These are phyloP conservation scores for Crithidia brevicula DNA, from an alignment of 208 protist genomes.

Conservation along the genomic window DNA sequence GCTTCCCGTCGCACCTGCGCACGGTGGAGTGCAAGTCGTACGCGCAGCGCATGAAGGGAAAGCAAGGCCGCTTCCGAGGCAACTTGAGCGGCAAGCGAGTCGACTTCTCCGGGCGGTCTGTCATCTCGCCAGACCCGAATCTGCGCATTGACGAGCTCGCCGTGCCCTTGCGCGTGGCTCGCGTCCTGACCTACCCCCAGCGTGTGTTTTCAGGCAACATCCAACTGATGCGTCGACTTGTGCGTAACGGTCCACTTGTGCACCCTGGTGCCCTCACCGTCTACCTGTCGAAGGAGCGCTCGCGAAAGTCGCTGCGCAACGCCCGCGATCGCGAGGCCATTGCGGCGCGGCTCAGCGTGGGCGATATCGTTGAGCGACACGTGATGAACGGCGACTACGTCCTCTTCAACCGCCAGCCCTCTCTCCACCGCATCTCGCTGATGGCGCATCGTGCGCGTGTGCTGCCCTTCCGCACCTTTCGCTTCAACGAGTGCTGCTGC, in stretches of 20 bases:
- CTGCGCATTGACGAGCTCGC: slow-evolving; percentile 97
- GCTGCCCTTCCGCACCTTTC: slow-evolving; percentile 98
- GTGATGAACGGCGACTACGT: slow-evolving; percentile 98
- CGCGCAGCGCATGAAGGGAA: slow-evolving; percentile 99
- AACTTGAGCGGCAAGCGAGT: slow-evolving; percentile 99
- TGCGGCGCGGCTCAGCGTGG: slow-evolving; percentile 88
- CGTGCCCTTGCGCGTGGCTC: slow-evolving; percentile 97
- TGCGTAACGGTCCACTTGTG: slow-evolving; percentile 96
- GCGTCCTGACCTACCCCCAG: slow-evolving; percentile 98
- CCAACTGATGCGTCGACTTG: slow-evolving; percentile 86
- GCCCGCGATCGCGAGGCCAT: slow-evolving; percentile 73
- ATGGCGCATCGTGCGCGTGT: slow-evolving; percentile 98
- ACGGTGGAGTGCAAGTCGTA: slow-evolving; percentile 86
- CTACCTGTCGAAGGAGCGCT: slow-evolving; percentile 75
- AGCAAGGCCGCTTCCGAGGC: slow-evolving; percentile 98
- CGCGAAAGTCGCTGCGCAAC: slow-evolving; percentile 79
- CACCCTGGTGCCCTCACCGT: slow-evolving; percentile 98
- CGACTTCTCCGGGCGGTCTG: slow-evolving; percentile 99
- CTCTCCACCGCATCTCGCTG: slow-evolving; percentile 99
- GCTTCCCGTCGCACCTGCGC: slow-evolving; percentile 76
- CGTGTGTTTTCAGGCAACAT: slow-evolving; percentile 96
- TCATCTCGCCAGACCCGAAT: slow-evolving; percentile 99
- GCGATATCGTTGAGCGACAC: slow-evolving; percentile 99
- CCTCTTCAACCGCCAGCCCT: slow-evolving; percentile 99
- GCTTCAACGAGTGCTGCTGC: slow-evolving; percentile 99